Evolutionary conservation across 805 yeast genomes (phyloP).

Genomic region (Candida ulmi): DNA sequence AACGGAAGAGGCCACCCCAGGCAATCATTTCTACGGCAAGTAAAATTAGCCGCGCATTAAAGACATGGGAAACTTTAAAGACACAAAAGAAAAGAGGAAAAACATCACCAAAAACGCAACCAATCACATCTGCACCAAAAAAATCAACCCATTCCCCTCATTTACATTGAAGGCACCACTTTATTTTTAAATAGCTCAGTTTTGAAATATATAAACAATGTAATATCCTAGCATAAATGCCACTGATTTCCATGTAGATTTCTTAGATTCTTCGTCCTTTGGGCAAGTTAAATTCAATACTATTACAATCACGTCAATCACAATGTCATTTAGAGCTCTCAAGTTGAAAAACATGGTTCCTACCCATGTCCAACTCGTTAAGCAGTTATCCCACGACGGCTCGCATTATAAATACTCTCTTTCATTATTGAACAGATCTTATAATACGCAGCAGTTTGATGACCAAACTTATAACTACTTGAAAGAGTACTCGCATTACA

Average conservation of each 20-base stretch:
- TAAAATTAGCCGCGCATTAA: background rate
- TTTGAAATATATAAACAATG: background rate
- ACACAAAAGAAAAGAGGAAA: background rate
- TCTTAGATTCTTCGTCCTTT: background rate
- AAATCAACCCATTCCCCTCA: slow-evolving; percentile 1
- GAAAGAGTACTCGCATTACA: slow-evolving; percentile 7
- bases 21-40: background rate
- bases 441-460: background rate
- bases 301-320: background rate
- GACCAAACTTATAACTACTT: slow-evolving; percentile 1
- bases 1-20: too few relatives aligned
- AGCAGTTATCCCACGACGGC: background rate
- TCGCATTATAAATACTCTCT: background rate
- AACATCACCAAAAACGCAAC: background rate
- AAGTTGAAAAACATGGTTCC: background rate
- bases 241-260: background rate
- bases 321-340: background rate
- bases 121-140: background rate
- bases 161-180: background rate
- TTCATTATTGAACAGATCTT: background rate
- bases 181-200: background rate
- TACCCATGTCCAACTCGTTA: slow-evolving; percentile 1
- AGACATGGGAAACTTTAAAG: background rate
- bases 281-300: background rate
- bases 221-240: background rate